Base-by-base conservation (phyloP, 2,329 filamentous ascomycete species). In the Camillea tinctor region DNA sequence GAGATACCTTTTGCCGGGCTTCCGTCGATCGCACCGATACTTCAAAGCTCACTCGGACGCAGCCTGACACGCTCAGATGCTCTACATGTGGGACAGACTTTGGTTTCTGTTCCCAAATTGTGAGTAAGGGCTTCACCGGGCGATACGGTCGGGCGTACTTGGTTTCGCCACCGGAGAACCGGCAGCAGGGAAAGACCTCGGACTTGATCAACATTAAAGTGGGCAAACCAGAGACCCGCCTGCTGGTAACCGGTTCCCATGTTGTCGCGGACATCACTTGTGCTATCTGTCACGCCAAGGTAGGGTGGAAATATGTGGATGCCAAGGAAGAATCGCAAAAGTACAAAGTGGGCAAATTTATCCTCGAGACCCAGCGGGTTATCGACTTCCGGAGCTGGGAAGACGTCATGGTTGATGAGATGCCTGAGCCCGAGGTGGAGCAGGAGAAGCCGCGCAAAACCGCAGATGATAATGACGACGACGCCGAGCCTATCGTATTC, bases 291-390 rank as follows among this genome's bases (percentile, higher is more conserved):
- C 74, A 76, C 23, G 77, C 76, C 55, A 84, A 84, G 66, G 70
- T 90, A 8, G 87, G 87, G 19, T 90, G 87, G 87, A 89, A 89
- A 72, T 90, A 90, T 68, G 79, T 89, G 50, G 84, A 87, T 70
- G 86, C 87, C 1, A 80, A 80, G 61, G 84, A 88, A 66, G 68
- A 76, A 58, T 74, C 78, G 52, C 87, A 89, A 71, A 81, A 80
- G 69, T 90, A 90, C 77, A 90, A 90, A 73, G 79, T 89, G 54
- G 86, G 86, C 65, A 89, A 89, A 72, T 89, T 84, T 70, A 89
- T 89, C 26, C 72, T 90, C 48, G 87, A 90, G 75, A 84, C 82
- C 48, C 81, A 83, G 70, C 76, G 84, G 56, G 82, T 88, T 17
- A 77, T 83, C 22, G 76, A 79, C 13, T 77, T 79, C 52, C 78